Evolutionary conservation across 768 basidiomycete genomes (phyloP), one percentile per base, ranked within the genome.

Genomic region (Gloeophyllum trabeum): DNA sequence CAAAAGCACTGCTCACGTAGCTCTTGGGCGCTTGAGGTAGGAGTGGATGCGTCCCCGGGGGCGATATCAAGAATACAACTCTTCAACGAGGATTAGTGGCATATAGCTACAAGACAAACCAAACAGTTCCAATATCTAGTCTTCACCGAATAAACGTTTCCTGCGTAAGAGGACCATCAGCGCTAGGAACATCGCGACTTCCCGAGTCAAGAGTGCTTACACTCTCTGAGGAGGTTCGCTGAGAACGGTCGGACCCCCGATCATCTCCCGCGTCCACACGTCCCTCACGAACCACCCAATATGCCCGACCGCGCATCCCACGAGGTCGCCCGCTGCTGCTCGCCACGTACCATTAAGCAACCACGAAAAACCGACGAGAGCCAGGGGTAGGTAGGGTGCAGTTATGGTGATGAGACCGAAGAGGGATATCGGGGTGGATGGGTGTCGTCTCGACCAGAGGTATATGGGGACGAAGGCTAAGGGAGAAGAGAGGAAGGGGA

Each of bases 401-500:
- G 89, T 84, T 54, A 99, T 92, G 3, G 89, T 97, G 53, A 98
- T 71, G 21, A 98, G 67, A 6, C 94, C 94, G 52, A 99, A 96
- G 13, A 99, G 75, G 2, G 90, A 93, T 44, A 99, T 91, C n/a
- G 90, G 89, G 3, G 91, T 89, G 3, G 83, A 79, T 3, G 94
- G 92, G 57, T 99, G 94, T 18, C 92, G 73, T 41, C 94, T 70
- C 14, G 92, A 91, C 96, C 96, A 99, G 46, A 98, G 70, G 59
- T 99, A 99, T 30, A 97, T 96, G 3, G 94, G 85, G 2, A 94
- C 88, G 54, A 94, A 96, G 1, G 92, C 91, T 23, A 94, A 74
- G 0, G 91, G 81, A 0, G 90, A 87, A 4, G 92, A 93, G 35
- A 97, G 79, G 66, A 96, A 94, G 0, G 92, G 91, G 13, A 93